Conservation (phyloP, 148 eudicot species). For the Nepenthes gracilis region DNA sequence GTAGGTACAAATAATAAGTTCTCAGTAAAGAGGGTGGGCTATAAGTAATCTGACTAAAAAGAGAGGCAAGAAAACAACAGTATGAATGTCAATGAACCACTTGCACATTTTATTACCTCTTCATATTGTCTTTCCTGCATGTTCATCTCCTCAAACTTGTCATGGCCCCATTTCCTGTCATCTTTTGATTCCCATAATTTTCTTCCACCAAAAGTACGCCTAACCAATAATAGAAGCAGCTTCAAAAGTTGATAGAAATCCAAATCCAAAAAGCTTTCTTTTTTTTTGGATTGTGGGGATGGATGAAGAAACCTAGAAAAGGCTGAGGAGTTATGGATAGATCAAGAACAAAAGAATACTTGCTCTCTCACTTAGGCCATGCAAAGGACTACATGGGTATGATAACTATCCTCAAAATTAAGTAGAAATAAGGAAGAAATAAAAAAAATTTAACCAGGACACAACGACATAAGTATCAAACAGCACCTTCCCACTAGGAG, state of each 20-base stretch:
- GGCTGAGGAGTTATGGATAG: too few species aligned
- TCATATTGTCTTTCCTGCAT: conserved; percentile 47
- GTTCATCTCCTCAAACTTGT: conserved; percentile 91
- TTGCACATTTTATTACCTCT: conserved; percentile 33
- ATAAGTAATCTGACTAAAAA: not conserved
- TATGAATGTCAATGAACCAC: too few species aligned
- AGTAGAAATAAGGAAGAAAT: too few species aligned
- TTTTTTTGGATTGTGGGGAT: too few species aligned
- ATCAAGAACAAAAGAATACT: too few species aligned
- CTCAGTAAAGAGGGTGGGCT: not conserved
- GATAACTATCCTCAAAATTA: too few species aligned
- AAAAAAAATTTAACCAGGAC: too few species aligned
- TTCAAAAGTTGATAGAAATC: not conserved
- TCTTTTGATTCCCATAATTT: conserved; percentile 94
- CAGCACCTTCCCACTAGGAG: too few species aligned
- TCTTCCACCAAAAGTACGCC: conserved; percentile 80
- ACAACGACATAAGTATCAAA: too few species aligned
- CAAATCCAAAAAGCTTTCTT: not conserved
- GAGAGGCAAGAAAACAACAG: not conserved
- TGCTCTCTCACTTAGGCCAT: too few species aligned
- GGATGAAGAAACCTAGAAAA: too few species aligned
- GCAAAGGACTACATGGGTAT: too few species aligned
- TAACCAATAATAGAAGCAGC: conserved; percentile 2
- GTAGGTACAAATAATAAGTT: not conserved
- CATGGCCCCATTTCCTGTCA: conserved; percentile 97